Evolutionary conservation across 108 stramenopile species (phyloP).

Genomic region (Nitzschia inconspicua): DNA sequence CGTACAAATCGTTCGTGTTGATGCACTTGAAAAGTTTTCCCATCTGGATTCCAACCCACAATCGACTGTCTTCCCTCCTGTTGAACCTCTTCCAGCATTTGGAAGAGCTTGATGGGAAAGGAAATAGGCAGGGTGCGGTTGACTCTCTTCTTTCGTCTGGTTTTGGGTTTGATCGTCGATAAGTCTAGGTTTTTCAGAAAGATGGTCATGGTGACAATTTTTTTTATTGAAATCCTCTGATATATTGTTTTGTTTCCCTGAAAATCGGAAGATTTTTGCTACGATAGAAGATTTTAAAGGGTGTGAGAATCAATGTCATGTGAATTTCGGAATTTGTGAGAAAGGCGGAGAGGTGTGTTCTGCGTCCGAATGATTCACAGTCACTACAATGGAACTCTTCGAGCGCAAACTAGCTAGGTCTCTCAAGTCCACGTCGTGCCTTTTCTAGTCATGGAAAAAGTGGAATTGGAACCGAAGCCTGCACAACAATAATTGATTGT

Average conservation of each 20-base stretch:
- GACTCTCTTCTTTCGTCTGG: neutral
- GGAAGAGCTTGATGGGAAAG: conserved; percentile 65
- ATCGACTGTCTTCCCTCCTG: conserved; percentile 52
- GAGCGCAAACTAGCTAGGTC: too few species aligned
- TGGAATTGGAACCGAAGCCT: too few species aligned
- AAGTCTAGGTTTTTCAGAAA: neutral
- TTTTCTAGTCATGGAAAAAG: too few species aligned
- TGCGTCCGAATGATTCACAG: neutral
- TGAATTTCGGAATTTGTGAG: too few species aligned
- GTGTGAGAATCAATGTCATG: too few species aligned
- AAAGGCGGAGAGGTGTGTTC: too few species aligned
- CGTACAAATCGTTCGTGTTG: conserved; percentile 44
- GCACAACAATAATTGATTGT: too few species aligned
- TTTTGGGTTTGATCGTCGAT: neutral
- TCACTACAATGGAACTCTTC: neutral
- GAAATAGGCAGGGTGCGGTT: conserved; percentile 3
- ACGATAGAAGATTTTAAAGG: too few species aligned
- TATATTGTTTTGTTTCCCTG: too few species aligned
- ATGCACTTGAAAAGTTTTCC: conserved; percentile 54
- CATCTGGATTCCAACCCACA: conserved; percentile 59
- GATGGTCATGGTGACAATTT: neutral
- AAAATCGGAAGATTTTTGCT: too few species aligned
- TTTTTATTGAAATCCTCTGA: too few species aligned
- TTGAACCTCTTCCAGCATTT: conserved; percentile 39
- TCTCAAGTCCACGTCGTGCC: too few species aligned